Base-by-base conservation (phyloP, 1,284 basidiomycete genomes). In the Cerrena zonata region DNA sequence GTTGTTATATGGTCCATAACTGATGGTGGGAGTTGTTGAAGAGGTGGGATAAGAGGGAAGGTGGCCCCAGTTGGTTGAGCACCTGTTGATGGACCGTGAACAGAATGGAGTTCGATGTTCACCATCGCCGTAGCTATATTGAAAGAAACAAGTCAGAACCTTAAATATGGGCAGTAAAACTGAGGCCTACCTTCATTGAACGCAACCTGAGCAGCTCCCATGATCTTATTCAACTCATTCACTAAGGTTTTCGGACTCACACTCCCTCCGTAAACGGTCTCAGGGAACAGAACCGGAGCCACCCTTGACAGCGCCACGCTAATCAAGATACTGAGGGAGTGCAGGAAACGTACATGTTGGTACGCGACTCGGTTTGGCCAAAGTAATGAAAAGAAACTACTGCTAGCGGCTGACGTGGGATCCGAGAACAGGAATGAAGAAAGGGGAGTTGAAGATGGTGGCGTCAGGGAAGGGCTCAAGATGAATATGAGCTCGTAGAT, bases 321-420 rank as follows among this genome's bases (percentile, higher is more conserved):
- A 47, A 83, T 59, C 60, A 88, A 81, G 55, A 89, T 68, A 63
- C 88, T 91, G 23, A 89, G 60, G 56, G 88, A 80, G 59, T 89
- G 90, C n/a, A 91, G 71, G 63, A 91, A 78, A 19, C 77, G 66
- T 54, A 89, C 75, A 61, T 91, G 82, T 58, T 93, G 88, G 63
- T 82, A 84, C 1, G 79, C 74, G 0, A 85, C 79, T 12, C 82
- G 78, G 11, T 71, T 69, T 0, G 86, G 88, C 66, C 89, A 82
- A 22, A 86, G 43, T 3, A 65, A 53, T 43, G 75, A 67, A 2
- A 88, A 67, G 26, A 81, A 48, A 10, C 67, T 72, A 42, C 50
- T 45, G 54, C 51, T 48, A 52, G 55, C 41, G 47, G 61, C 53
- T 15, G 56, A 49, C 12, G 53, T 55, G 42, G 61, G 61, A 51